A percentile compares a stretch with the other conserved stretches of the same genome.
phyloP scores from a whole-genome alignment of 768 basidiomycete species.

The Tremella fuciformis region DNA sequence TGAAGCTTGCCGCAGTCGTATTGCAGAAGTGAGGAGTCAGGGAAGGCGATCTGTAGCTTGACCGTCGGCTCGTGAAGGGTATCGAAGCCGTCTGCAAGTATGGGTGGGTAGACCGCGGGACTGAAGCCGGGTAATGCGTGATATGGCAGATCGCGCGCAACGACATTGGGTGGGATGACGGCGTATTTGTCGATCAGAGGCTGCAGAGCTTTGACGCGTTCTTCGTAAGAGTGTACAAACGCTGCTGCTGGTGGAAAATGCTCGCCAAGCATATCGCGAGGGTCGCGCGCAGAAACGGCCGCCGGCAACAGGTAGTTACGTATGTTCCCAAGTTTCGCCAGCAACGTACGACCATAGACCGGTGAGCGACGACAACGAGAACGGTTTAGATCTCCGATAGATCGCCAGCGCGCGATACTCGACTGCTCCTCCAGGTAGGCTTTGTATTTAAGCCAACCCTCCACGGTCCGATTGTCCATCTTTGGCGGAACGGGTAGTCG shows the following conservation, averaged over 20 bases:
- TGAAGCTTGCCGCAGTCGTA: constrained; percentile 97
- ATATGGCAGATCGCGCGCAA: constrained; percentile 69
- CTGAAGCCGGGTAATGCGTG: constrained; percentile 60
- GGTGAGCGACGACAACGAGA: constrained; percentile 61
- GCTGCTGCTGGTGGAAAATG: constrained; percentile 52
- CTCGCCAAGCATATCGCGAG: constrained; percentile 27
- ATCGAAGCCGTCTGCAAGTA: constrained; percentile 60
- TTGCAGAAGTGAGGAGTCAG: constrained; percentile 80
- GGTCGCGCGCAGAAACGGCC: background rate
- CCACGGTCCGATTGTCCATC: constrained; percentile 69
- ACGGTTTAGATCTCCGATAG: constrained; percentile 70
- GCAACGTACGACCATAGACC: constrained; percentile 51
- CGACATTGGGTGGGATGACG: constrained; percentile 73
- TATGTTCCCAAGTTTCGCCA: constrained; percentile 46
- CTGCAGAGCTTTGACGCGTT: constrained; percentile 61
- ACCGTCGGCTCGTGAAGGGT: constrained; percentile 70
- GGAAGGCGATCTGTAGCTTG: constrained; percentile 89
- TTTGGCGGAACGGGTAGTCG: constrained; percentile 57
- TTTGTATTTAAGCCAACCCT: constrained; percentile 65
- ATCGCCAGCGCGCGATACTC: constrained; percentile 63
- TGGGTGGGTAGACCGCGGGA: constrained; percentile 41
- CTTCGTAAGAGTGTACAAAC: constrained; percentile 64
- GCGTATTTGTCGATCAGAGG: constrained; percentile 66
- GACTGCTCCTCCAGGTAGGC: constrained; percentile 57
- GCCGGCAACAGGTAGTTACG: constrained; percentile 48